Evolutionary conservation across 2,329 filamentous ascomycete species (phyloP).

Genomic region (Sclerotinia minor): DNA sequence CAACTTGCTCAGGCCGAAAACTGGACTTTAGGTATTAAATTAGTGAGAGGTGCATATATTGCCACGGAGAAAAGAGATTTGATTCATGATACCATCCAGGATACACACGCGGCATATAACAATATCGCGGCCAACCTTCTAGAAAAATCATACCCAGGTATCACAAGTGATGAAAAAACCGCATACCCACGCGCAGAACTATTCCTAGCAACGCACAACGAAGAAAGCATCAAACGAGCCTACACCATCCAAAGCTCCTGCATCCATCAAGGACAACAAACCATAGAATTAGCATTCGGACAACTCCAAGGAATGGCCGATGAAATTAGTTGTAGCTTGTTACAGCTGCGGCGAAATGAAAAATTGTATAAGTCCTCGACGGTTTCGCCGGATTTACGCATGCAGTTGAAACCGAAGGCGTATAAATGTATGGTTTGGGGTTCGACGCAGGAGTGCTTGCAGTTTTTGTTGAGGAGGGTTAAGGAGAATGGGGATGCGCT

Average conservation of each 20-base stretch:
- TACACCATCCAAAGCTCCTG: slow-evolving; percentile 49
- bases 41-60: slow-evolving; percentile 56
- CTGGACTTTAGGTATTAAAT: slow-evolving; percentile 53
- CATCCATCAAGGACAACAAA: slow-evolving; percentile 45
- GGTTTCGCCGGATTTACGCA: neutral
- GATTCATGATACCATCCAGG: slow-evolving; percentile 50
- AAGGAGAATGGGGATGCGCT: slow-evolving; percentile 50
- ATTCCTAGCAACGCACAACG: slow-evolving; percentile 80
- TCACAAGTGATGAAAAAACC: slow-evolving; percentile 22
- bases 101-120: slow-evolving; percentile 55
- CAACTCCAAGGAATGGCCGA: slow-evolving; percentile 95
- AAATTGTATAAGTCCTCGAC: no score
- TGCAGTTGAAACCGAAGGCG: slow-evolving; percentile 41
- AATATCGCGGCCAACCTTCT: slow-evolving; percentile 52
- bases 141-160: slow-evolving; percentile 44
- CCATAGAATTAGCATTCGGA: slow-evolving; percentile 57
- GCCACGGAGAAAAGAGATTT: slow-evolving; percentile 48
- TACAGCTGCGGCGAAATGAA: slow-evolving; percentile 44
- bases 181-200: slow-evolving; percentile 48
- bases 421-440: slow-evolving; percentile 70
- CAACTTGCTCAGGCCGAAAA: slow-evolving; percentile 48
- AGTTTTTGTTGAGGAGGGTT: slow-evolving; percentile 65
- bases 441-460: slow-evolving; percentile 74
- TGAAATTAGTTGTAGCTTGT: slow-evolving; percentile 66
- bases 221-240: slow-evolving; percentile 62